Evolutionary conservation across 352 stramenopile species (phyloP), one percentile per base, ranked within the genome.

Genomic region (Globisporangium rhizosaccharum): DNA sequence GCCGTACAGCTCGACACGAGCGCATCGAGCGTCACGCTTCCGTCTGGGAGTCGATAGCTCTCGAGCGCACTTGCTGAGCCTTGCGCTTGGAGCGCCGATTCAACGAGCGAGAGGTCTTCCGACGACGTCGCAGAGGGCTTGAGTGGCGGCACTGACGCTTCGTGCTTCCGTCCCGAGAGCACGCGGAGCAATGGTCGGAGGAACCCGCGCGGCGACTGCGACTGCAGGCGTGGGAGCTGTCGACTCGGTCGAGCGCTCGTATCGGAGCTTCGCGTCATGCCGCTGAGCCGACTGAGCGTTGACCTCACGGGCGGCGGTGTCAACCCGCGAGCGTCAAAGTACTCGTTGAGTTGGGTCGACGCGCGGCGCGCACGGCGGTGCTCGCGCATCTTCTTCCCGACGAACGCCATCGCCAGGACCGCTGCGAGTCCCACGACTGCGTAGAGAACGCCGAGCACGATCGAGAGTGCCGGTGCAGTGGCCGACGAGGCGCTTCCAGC

Each of bases 381-480:
- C 60, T 53, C 0, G 57, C 23, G 1, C 61, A 63, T 50, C 67
- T 64, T 53, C 41, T 51, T 44, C 9, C 56, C 39, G 20, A 62
- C 39, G 18, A 81, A 42, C 25, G 68, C 44, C 11, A 53, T 44
- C 26, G 36, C 53, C 39, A 64, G 36, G 17, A 33, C 53, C 4
- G 53, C 52, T 14, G 61, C 42, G 30, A 65, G 37, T 11, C 59
- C 62, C 9, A 70, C 51, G 15, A 75, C 49, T 7, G 51, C 46
- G 17, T 51, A 55, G 8, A 61, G 30, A 0, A 54, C 10, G 0
- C 46, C 25, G 23, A 61, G 30, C 4, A 46, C 17, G n/a, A 61
- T 53, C 2, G 54, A 52, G n/a, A 48, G 25, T 9, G 26, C 15
- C 1, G 59, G 51, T 18, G 48, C 36, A 3, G 56, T 36, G 11